Evolutionary conservation across 116 monocot species (phyloP), one percentile per base, ranked within the genome.

Genomic region (Zostera marina): DNA sequence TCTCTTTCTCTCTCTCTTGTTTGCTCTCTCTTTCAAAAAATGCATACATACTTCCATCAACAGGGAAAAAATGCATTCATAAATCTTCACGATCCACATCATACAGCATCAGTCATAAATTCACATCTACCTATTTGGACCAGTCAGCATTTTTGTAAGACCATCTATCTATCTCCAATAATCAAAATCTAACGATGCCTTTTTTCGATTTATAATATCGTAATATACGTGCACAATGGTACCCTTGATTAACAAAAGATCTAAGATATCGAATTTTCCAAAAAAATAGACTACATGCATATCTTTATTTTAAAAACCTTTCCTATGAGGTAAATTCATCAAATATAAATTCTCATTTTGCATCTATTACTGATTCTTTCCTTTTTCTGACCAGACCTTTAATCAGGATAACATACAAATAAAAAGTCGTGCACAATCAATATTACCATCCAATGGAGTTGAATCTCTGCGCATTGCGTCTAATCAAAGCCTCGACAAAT

Each of bases 401-500:
- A 47, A 15, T 40, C 79, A 87, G 87, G 74, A 87, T 56, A 56
- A 9, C 3, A 16, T 47, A 49, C 5, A 40, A 19, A 7, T 41
- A 5, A 47, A 60, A 9, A 61, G 45, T 4, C 26, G 47, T 15
- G 11, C 16, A 1, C 57, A 63, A 20, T 56, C 51, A 58, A 77
- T 44, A 63, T 63, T 63, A 14, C 41, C 63, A 54, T 77, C 77
- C 3, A 69, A 53, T 64, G 82, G 71, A 67, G 69, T 47, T n/a
- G 64, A 70, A 9, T 47, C 53, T 63, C 52, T 55, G 41, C 63
- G 47, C 42, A 42, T 54, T 58, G 73, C 72, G 52, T 65, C 60
- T 22, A 75, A 54, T 54, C 74, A 32, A 17, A 62, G 65, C 52
- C 68, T 73, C 42, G 60, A 20, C 49, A 87, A 78, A 41, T 79